Percentiles rank a stretch among this genome's conserved stretches.
phyloP scores from a whole-genome alignment of 2,329 filamentous ascomycete genomes.

The Aspergillus sp. region DNA sequence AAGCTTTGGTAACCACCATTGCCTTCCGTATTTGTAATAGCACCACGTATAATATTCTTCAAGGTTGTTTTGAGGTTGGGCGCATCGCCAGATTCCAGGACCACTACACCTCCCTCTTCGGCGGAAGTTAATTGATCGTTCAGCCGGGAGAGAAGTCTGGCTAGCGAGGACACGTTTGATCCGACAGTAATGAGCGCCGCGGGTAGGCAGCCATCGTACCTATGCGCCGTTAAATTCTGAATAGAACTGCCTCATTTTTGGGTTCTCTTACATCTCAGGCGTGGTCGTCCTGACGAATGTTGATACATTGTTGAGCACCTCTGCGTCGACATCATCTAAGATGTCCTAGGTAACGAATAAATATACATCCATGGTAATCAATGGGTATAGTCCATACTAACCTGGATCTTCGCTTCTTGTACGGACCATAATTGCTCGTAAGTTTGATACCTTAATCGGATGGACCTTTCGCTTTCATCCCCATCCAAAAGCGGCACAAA shows the following conservation, averaged over 20 bases:
- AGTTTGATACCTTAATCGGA: constrained; percentile 35
- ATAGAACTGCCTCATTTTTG: background rate
- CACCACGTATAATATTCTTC: constrained; percentile 47
- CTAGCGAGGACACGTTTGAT: constrained; percentile 44
- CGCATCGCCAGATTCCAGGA: constrained; percentile 45
- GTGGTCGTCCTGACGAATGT: constrained; percentile 38
- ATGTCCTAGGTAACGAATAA: constrained; percentile 29
- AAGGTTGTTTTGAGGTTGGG: constrained; percentile 47
- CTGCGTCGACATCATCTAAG: constrained; percentile 40
- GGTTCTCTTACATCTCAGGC: constrained; percentile 33
- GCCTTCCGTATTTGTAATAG: constrained; percentile 39
- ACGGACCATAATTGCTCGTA: constrained; percentile 42
- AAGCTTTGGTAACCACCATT: constrained; percentile 41
- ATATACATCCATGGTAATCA: background rate
- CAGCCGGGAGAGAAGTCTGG: constrained; percentile 37
- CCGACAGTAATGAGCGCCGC: constrained; percentile 44
- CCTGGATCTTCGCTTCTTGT: constrained; percentile 42
- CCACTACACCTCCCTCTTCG: constrained; percentile 37
- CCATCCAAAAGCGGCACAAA: constrained; percentile 44
- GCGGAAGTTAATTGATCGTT: constrained; percentile 32
- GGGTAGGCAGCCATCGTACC: constrained; percentile 41
- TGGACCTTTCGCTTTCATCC: constrained; percentile 32
- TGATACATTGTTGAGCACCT: constrained; percentile 38
- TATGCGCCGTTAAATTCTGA: constrained; percentile 21
- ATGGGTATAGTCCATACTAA: constrained; percentile 15